Evolutionary conservation across 768 basidiomycete species (phyloP), one percentile per base, ranked within the genome.

Genomic region (Udeniomyces megalosporus): DNA sequence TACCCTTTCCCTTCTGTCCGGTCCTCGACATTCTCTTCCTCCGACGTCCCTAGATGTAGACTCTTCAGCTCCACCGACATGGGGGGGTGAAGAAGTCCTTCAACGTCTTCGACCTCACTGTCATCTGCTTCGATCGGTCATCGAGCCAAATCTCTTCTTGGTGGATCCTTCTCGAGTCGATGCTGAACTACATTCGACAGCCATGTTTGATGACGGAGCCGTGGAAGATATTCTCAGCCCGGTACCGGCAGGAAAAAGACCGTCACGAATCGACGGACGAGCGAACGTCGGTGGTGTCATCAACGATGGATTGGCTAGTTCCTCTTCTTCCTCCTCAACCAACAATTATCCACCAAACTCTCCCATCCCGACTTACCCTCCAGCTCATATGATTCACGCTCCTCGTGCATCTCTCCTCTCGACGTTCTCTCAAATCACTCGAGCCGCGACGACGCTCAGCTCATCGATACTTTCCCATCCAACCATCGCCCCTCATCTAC

Each of bases 81-180:
- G 85, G 89, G 89, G 88, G 26, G 91, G 89, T 31, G 88, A 91
- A 72, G 86, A 88, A 64, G 77, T 96, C 28, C 76, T 95, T 7
- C 77, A 81, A 15, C 82, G 86, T 12, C 76, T 99, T 6, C 79
- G 84, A 51, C 78, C 78, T 22, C 89, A 90, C 69, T 81, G 85
- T 1, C 83, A 87, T 68, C 74, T 99, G 54, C 78, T 96, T 45
- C 84, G 88, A 20, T 92, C 89, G 1, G 84, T 81, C 34, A 77
- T 97, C 11, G 87, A 95, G 66, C 81, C 90, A 8, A 80, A 84
- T 1, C 74, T 97, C 4, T 97, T 85, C 76, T 80, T 99, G 49
- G 78, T 97, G 55, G 93, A 99, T 71, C 95, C 95, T 0, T 90
- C 87, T 47, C 80, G 85, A 55, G 80, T 83, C n/a, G 95, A 99